These are phyloP conservation scores for Sungouiella blattae DNA, from an alignment of 805 yeast species.

Conservation along the genomic window DNA sequence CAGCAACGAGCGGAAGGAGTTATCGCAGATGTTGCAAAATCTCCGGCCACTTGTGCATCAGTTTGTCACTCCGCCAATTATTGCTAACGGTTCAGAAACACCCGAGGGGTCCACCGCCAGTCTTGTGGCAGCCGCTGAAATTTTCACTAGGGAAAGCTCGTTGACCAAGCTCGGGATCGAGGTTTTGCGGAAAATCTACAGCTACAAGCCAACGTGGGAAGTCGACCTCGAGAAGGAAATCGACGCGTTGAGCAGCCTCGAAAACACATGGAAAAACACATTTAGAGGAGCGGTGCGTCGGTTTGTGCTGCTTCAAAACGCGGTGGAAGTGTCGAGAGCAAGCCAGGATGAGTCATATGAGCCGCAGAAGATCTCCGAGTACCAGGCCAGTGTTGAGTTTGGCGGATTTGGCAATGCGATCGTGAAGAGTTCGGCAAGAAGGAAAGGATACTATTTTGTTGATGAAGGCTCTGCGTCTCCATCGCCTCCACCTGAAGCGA, in stretches of 20 bases:
- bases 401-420: slow-evolving; percentile 34
- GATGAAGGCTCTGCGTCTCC: neutral
- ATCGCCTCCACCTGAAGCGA: neutral
- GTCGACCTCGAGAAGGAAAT: slow-evolving; percentile 27
- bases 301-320: slow-evolving; percentile 25
- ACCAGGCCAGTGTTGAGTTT: slow-evolving; percentile 36
- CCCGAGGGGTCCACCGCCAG: neutral
- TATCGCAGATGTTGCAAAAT: slow-evolving; percentile 11
- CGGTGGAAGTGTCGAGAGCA: slow-evolving; percentile 25
- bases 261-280: slow-evolving; percentile 28
- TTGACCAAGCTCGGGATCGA: slow-evolving; percentile 26
- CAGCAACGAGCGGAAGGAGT: slow-evolving; percentile 22
- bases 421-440: neutral
- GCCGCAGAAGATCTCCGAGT: slow-evolving; percentile 30
- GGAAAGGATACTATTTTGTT: neutral
- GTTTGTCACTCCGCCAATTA: slow-evolving; percentile 1
- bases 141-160: slow-evolving; percentile 31
- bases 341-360: slow-evolving; percentile 25
- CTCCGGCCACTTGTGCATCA: slow-evolving; percentile 24
- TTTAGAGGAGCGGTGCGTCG: slow-evolving; percentile 28
- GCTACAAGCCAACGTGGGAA: slow-evolving; percentile 34
- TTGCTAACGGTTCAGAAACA: neutral
- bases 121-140: slow-evolving; percentile 2
- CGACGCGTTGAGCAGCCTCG: slow-evolving; percentile 21
- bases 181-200: slow-evolving; percentile 20